Evolutionary conservation across 2,329 filamentous ascomycete species (phyloP), one percentile per base, ranked within the genome.

Genomic region (Ascochyta koolunga): DNA sequence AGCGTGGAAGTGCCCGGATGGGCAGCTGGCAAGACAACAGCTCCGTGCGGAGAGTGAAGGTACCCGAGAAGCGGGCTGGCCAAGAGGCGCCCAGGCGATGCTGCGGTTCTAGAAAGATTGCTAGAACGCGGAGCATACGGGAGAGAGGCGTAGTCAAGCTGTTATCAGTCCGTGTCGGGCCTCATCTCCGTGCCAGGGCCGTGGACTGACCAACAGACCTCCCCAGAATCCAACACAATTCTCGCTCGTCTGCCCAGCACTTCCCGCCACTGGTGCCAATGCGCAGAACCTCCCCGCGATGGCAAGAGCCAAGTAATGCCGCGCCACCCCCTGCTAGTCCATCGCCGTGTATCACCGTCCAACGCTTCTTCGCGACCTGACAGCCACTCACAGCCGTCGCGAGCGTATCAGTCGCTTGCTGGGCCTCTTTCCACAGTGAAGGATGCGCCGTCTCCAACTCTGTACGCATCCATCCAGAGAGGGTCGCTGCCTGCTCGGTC

Each of bases 21-120:
- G 64, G 64, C 64, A 67, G 59, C 52, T 65, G 60, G 50, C 58
- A 67, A 67, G 62, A 43, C 39, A 45, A 44, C 50, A 50, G 58
- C 50, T 52, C 39, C 38, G 39, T 47, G 37, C 32, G 38, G 27
- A 43, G 48, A 29, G 33, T 22, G 42, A 41, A 48, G 42, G 43
- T 51, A 54, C 46, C 56, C 24, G 43, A 41, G 38, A 50, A 58
- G 55, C 56, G 56, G 46, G 50, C 19, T 43, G 32, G 58, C 60
- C 56, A 61, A 61, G 60, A 13, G n/a, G 10, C 45, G 51, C 51
- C 51, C 29, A 54, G 51, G 10, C 38, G 15, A 13, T 53, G 36
- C 45, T 45, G 27, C 39, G 45, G 40, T 66, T 66, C 62, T 66
- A 53, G 64, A 66, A 66, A 61, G 41, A 41, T 41, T 63, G 53